Base-by-base conservation (phyloP, 768 basidiomycete species). In the Grammothele lineata region DNA sequence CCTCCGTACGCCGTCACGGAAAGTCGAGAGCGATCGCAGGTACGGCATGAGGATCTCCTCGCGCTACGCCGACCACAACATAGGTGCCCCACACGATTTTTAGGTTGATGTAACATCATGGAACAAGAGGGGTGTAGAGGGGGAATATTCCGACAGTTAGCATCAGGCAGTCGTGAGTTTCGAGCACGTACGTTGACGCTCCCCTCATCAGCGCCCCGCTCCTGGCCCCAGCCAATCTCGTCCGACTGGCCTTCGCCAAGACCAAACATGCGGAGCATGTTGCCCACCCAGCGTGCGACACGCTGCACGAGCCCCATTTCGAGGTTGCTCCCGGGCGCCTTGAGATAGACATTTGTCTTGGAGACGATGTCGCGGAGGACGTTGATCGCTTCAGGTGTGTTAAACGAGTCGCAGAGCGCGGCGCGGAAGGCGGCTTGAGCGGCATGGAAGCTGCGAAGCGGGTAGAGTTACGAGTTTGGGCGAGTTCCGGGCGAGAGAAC, bases 341-440 rank as follows among this genome's bases (percentile, higher is more conserved):
- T 87, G 57, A 98, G 81, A 69, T 98, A 99, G 25, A 92, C 73
- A 65, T 97, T 97, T 6, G 88, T 82, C 37, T 79, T 76, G 3
- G 88, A 87, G 37, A 97, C 81, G 30, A 98, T 72, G 50, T 93
- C 86, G 11, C 87, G 76, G 15, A 98, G 68, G 46, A 81, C 70
- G 56, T 78, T 76, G 19, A 98, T 66, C 0, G 92, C 94, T 15
- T 70, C 75, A 2, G 93, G 92, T 0, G 96, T 98, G 64, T 98
- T 94, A 76, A 98, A 96, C 0, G 94, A 97, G 65, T 99, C 95
- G 67, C 88, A 94, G 38, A 99, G 81, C 0, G 93, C 89, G 11
- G 70, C 73, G 43, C 91, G 83, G 76, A 99, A 95, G 7, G 77
- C 73, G 34, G 75, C 56, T 63, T 94, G 94, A 38, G 83, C 80